Base-by-base conservation (phyloP, 306 rosid species). In the Cicer bijugum region DNA sequence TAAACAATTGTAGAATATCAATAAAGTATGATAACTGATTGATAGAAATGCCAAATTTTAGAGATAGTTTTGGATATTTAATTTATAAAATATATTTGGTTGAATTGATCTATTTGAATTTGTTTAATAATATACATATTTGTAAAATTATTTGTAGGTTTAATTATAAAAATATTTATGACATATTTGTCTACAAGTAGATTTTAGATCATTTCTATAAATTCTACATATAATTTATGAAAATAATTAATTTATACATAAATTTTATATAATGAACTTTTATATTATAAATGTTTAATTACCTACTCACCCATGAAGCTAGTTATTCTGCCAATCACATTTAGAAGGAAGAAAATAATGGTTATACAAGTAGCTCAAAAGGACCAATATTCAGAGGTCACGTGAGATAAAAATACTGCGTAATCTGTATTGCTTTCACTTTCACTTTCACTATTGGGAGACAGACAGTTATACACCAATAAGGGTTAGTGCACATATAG, bases 381-480 rank as follows among this genome's bases (percentile, higher is more conserved):
- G 16, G 23, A 45, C 70, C 67, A 51, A 40, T 74, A 6, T 28
- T 69, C 8, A 48, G 14, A 45, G 44, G 64, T 55, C 7, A 28
- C 42, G 45, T 55, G 35, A 53, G 52, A 58, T 61, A 14, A 12
- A 52, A 68, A 68, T n/a, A 43, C 45, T 63, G 4, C 11, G 44
- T 10, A 52, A 7, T 37, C 37, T 7, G 52, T 63, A 9, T 45
- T 56, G 9, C 57, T 75, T 79, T 75, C 69, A 75, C 84, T 75
- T 79, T 56, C 67, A 62, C 84, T 75, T 79, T 56, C 67, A 62
- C 60, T 55, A 78, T 6, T 74, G 75, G 83, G 56, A 78, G 68
- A 78, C 78, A 78, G 68, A 78, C 78, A 75, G 75, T 61, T 10
- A 69, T 16, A 75, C 69, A 52, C 52, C 77, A 64, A 52, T 75